phyloP scores from a whole-genome alignment of 495 filamentous ascomycete species.

The Physcia stellaris region DNA sequence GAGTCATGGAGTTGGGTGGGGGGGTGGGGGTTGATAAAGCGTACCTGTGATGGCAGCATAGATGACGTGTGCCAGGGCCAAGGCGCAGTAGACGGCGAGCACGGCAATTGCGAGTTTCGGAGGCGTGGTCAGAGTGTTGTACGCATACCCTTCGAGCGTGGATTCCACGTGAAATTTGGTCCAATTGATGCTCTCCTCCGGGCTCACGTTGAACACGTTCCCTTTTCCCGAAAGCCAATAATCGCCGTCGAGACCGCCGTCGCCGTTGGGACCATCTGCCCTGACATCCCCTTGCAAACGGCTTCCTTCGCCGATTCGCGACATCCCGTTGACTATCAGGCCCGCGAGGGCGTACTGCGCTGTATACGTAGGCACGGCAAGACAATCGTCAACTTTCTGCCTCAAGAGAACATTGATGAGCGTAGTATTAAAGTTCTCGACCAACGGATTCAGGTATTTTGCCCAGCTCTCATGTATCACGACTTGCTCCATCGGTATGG shows the following conservation, averaged over 20 bases:
- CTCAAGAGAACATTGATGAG: too few relatives aligned
- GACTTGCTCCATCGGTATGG: too few relatives aligned
- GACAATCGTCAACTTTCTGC: too few relatives aligned
- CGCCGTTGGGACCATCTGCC: constrained; percentile 17
- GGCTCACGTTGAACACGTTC: neutral
- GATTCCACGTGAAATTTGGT: neutral
- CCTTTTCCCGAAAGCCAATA: neutral
- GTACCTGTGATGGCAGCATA: too few relatives aligned
- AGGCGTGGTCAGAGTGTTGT: neutral
- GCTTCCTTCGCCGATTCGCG: constrained; percentile 7
- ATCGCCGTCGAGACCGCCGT: constrained; percentile 11
- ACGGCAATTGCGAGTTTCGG: neutral
- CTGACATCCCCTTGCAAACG: constrained; percentile 13
- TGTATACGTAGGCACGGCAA: too few relatives aligned
- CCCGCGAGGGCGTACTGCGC: neutral
- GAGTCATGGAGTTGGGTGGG: too few relatives aligned
- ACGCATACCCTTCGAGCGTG: neutral
- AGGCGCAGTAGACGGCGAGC: neutral
- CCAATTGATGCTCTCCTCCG: neutral
- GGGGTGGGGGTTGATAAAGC: too few relatives aligned
- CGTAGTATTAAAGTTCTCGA: constrained; percentile 7
- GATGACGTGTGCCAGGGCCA: neutral
- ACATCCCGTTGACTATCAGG: neutral
- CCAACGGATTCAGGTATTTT: constrained; percentile 7
- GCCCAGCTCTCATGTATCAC: constrained; percentile 7